Percentiles rank a stretch among this genome's conserved stretches.
phyloP scores from a whole-genome alignment of 768 basidiomycete species.

The Auriscalpium orientale region DNA sequence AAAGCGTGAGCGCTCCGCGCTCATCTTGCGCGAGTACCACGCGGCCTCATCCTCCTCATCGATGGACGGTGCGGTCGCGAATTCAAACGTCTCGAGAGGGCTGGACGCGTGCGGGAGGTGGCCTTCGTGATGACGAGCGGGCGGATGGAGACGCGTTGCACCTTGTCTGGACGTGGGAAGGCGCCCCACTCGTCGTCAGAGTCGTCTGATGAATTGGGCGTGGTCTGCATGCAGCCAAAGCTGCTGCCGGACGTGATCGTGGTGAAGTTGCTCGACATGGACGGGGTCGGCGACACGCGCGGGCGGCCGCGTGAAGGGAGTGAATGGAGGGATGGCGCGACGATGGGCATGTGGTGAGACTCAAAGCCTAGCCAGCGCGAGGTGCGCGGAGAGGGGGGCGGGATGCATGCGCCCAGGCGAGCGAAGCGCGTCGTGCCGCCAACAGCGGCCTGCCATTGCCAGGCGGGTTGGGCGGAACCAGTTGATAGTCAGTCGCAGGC shows the following conservation, averaged over 20 bases:
- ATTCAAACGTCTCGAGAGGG: constrained; percentile 8
- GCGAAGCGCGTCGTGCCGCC: too few species aligned
- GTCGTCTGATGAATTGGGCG: constrained; percentile 32
- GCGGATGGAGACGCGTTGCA: constrained; percentile 38
- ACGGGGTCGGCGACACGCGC: constrained; percentile 24
- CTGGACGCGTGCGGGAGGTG: constrained; percentile 17
- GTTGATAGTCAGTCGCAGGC: too few species aligned
- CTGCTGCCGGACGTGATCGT: constrained; percentile 13
- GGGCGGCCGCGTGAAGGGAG: background rate
- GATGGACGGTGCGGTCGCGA: constrained; percentile 17
- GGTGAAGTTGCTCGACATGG: constrained; percentile 19
- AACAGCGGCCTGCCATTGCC: too few species aligned
- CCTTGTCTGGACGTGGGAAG: constrained; percentile 22
- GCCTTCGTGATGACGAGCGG: constrained; percentile 47
- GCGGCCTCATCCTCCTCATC: constrained; percentile 44
- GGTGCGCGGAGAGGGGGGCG: too few species aligned
- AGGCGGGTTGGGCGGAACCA: too few species aligned
- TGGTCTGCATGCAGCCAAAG: constrained; percentile 21
- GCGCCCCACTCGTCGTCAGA: constrained; percentile 45
- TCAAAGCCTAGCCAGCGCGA: too few species aligned
- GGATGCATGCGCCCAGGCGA: too few species aligned
- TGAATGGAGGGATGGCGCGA: too few species aligned
- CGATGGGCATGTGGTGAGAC: too few species aligned
- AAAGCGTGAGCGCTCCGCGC: constrained; percentile 43
- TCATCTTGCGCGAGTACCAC: constrained; percentile 52